Evolutionary conservation across 352 stramenopile species (phyloP).

Genomic region (Pythium rhizo-oryzae): DNA sequence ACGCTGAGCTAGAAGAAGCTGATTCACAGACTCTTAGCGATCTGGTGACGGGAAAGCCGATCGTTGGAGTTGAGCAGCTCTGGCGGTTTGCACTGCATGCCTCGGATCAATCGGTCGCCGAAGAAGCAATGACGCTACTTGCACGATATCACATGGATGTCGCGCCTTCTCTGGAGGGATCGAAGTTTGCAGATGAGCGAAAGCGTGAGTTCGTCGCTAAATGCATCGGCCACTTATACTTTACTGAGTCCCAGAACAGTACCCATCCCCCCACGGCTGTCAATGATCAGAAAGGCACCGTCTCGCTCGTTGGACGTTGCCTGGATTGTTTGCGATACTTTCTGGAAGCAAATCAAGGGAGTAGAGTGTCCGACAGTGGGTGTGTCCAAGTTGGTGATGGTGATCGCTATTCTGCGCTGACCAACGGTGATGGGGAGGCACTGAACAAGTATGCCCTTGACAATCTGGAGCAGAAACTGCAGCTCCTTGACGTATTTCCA

Average conservation of each 20-base stretch:
- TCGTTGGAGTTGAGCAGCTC: slow-evolving; percentile 55
- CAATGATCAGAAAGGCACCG: neutral
- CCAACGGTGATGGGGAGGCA: neutral
- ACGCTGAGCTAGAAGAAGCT: slow-evolving; percentile 17
- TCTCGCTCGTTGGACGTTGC: slow-evolving; percentile 52
- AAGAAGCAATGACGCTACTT: slow-evolving; percentile 66
- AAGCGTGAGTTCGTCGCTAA: slow-evolving; percentile 61
- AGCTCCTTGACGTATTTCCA: slow-evolving; percentile 58
- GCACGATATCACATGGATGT: slow-evolving; percentile 64
- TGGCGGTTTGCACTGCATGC: slow-evolving; percentile 63
- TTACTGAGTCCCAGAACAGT: neutral
- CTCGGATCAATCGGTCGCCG: slow-evolving; percentile 45
- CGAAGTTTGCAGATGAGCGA: slow-evolving; percentile 29
- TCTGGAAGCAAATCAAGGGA: slow-evolving; percentile 38
- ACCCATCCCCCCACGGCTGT: slow-evolving; percentile 12
- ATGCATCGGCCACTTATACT: slow-evolving; percentile 44
- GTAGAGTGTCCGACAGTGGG: neutral
- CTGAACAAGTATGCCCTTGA: slow-evolving; percentile 39
- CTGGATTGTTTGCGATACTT: slow-evolving; percentile 76
- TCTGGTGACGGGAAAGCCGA: slow-evolving; percentile 40
- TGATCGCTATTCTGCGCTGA: neutral
- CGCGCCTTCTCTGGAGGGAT: slow-evolving; percentile 32
- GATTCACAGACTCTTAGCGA: slow-evolving; percentile 31
- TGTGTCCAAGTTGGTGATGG: neutral
- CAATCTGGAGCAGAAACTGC: slow-evolving; percentile 60